Base-by-base conservation (phyloP, 1,284 basidiomycete species). In the Cryptococcus maquisensis region DNA sequence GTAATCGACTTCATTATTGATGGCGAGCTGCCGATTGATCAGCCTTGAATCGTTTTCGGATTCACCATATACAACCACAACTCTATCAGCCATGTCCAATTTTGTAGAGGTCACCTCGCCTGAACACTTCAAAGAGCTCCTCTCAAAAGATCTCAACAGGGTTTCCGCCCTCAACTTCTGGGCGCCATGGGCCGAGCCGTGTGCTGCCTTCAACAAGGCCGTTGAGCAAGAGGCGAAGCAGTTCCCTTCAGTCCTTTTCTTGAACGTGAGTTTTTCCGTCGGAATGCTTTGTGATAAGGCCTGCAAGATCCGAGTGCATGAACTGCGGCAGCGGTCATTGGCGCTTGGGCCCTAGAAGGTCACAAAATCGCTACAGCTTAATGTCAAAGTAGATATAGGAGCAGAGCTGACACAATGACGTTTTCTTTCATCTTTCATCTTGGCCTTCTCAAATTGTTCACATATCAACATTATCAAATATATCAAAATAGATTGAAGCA, bases 161-260 rank as follows among this genome's bases (percentile, higher is more conserved):
- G 81, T 94, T 23, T 91, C 90, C 6, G 79, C 93, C 39, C 84
- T 95, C 68, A 90, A 89, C 78, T 97, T 96, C 75, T 93, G 91
- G 87, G 89, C 93, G 54, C 81, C 85, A 72, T 96, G 90, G 90
- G 93, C 91, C 0, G 87, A 85, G 61, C 90, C 91, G 39, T 96
- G 92, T 79, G 81, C 81, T 62, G 82, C 85, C 64, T 95, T 94
- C 86, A 93, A 90, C 77, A 79, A 84, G 53, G 82, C 89, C 7
- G 83, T 88, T 24, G 62, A 72, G 26, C 85, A 86, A 65, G 80
- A 93, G 35, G 83, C 90, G 1, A 81, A 80, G 61, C 87, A 87
- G 70, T 83, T 90, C 66, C 81, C 85, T 0, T 68, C 80, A 9
- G 71, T 88, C 1, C 79, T 94, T 21, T 86, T 89, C 57, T 78